A percentile compares a stretch with the other conserved stretches of the same genome.
phyloP scores from a whole-genome alignment of 169 alveolate genomes.

The Miamiensis avidus region DNA sequence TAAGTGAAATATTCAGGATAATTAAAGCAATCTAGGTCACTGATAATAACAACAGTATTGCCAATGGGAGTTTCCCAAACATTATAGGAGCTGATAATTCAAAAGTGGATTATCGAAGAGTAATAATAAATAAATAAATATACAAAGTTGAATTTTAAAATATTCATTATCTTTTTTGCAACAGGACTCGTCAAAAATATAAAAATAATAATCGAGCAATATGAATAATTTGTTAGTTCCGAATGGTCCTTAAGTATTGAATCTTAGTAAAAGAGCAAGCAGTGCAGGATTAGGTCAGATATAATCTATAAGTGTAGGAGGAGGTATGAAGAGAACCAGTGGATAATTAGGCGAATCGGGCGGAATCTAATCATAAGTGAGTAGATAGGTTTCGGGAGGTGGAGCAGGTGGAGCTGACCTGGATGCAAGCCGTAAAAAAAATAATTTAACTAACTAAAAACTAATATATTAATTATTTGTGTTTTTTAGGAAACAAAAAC shows the following conservation, averaged over 20 bases:
- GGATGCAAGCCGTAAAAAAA: neutral
- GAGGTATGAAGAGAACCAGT: neutral
- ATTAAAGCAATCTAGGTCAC: neutral
- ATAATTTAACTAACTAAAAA: no score
- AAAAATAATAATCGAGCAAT: neutral
- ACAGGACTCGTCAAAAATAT: no score
- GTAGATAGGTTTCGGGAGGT: neutral
- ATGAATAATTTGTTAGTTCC: no score
- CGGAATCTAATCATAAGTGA: neutral
- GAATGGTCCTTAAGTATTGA: neutral
- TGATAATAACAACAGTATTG: neutral
- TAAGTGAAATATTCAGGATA: neutral
- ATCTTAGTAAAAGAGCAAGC: neutral
- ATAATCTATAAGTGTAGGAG: no score
- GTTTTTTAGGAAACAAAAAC: neutral
- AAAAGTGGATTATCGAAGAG: no score
- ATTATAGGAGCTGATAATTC: neutral
- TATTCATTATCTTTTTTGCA: no score
- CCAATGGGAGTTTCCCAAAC: neutral
- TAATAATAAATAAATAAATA: no score
- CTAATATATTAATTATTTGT: no score
- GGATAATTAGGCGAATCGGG: neutral
- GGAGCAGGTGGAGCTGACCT: neutral
- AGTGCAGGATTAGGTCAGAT: neutral
- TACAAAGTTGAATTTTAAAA: no score